Percentiles rank a stretch among this genome's conserved stretches.
Conservation (phyloP, 805 yeast genomes). For the Kuraishia borneana region DNA sequence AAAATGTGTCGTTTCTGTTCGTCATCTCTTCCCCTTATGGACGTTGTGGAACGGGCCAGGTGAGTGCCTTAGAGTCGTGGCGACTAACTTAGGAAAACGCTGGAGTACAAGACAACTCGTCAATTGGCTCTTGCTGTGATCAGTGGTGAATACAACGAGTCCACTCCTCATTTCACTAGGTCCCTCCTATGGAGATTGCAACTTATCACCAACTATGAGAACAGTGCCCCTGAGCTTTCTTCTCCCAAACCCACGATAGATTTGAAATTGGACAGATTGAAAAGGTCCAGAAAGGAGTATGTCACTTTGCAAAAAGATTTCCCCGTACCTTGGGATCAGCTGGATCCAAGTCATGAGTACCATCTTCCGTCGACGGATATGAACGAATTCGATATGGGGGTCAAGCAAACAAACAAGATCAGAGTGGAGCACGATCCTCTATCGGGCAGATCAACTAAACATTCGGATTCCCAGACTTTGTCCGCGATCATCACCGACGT, state of each 20-base stretch:
- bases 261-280: slow-evolving; percentile 8
- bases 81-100: slow-evolving; percentile 3
- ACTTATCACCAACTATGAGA: slow-evolving; percentile 5
- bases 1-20: no score
- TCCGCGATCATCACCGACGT: slow-evolving; percentile 36
- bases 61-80: not conserved
- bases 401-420: not conserved
- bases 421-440: slow-evolving; percentile 12
- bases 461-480: slow-evolving; percentile 28
- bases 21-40: no score
- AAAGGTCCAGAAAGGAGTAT: slow-evolving; percentile 10
- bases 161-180: slow-evolving; percentile 10
- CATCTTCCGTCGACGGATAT: slow-evolving; percentile 5
- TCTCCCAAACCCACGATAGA: slow-evolving; percentile 1
- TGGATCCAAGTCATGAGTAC: slow-evolving; percentile 13
- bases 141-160: slow-evolving; percentile 6
- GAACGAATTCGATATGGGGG: slow-evolving; percentile 13
- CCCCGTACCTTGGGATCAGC: slow-evolving; percentile 21
- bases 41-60: slow-evolving; percentile 2
- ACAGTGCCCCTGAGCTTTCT: not conserved
- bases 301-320: slow-evolving; percentile 11
- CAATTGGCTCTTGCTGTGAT: slow-evolving; percentile 2
- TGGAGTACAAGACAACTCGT: slow-evolving; percentile 3
- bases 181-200: slow-evolving; percentile 13
- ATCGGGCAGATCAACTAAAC: not conserved